phyloP scores from a whole-genome alignment of 768 basidiomycete species.

The Psilocybe cubensis region DNA sequence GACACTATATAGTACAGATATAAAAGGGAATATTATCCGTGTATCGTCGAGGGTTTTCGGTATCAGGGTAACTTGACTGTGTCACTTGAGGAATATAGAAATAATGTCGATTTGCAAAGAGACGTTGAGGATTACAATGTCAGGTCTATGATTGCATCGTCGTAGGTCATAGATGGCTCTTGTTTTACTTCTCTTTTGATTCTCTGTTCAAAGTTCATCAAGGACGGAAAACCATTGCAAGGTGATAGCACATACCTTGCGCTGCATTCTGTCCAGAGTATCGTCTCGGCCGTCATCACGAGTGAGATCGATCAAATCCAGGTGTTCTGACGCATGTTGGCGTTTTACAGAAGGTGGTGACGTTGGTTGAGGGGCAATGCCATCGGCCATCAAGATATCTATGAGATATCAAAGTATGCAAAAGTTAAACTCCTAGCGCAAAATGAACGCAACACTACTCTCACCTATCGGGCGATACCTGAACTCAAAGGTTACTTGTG shows the following conservation, averaged over 20 bases:
- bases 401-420: not conserved
- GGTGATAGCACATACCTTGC: not conserved
- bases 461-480: constrained; percentile 21
- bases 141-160: not conserved
- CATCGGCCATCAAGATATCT: constrained; percentile 17
- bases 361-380: constrained; percentile 3
- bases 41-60: too few species aligned
- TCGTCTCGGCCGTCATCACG: constrained; percentile 4
- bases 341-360: not conserved
- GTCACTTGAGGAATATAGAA: too few species aligned
- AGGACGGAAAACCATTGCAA: not conserved
- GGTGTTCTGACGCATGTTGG: not conserved
- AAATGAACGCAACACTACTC: not conserved
- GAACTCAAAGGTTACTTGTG: constrained; percentile 16
- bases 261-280: not conserved
- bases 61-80: too few species aligned
- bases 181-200: constrained; percentile 7
- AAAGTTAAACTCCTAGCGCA: not conserved
- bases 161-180: constrained; percentile 3
- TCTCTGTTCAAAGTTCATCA: not conserved
- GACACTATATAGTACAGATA: too few species aligned
- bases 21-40: too few species aligned
- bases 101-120: not conserved
- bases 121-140: not conserved
- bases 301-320: constrained; percentile 11